Conservation (phyloP, 805 yeast species). For the Candida methanosorbosa region DNA sequence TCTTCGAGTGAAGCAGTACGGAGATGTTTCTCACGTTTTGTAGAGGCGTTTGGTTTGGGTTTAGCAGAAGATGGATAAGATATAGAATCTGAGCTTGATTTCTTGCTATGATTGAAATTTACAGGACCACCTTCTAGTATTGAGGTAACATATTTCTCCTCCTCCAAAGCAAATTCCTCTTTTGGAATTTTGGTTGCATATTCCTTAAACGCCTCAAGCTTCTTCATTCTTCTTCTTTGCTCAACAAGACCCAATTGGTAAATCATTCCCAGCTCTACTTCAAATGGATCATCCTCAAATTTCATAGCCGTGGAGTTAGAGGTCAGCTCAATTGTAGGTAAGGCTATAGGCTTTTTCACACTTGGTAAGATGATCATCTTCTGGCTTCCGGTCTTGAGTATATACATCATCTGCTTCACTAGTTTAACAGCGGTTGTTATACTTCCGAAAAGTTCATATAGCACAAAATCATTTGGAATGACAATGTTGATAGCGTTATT, state of each 20-base stretch:
- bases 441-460: slow-evolving; percentile 76
- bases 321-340: slow-evolving; percentile 35
- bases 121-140: background rate
- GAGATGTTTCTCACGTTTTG: too few species aligned
- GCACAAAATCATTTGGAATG: slow-evolving; percentile 67
- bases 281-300: slow-evolving; percentile 60
- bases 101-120: background rate
- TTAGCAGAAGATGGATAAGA: background rate
- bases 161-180: background rate
- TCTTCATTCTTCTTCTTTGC: slow-evolving; percentile 40
- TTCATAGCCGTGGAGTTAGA: slow-evolving; percentile 34
- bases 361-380: slow-evolving; percentile 32
- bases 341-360: slow-evolving; percentile 19
- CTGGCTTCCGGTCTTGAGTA: slow-evolving; percentile 34
- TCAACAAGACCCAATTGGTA: slow-evolving; percentile 51
- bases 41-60: background rate
- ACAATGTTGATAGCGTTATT: slow-evolving; percentile 37
- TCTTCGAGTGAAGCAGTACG: background rate
- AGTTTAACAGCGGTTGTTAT: slow-evolving; percentile 61
- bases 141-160: background rate
- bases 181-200: background rate
- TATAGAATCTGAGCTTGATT: background rate
- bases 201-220: slow-evolving; percentile 17
- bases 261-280: slow-evolving; percentile 47
- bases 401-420: slow-evolving; percentile 46